Conservation (phyloP, 2,329 filamentous ascomycete species). For the Monosporascus sp. region DNA sequence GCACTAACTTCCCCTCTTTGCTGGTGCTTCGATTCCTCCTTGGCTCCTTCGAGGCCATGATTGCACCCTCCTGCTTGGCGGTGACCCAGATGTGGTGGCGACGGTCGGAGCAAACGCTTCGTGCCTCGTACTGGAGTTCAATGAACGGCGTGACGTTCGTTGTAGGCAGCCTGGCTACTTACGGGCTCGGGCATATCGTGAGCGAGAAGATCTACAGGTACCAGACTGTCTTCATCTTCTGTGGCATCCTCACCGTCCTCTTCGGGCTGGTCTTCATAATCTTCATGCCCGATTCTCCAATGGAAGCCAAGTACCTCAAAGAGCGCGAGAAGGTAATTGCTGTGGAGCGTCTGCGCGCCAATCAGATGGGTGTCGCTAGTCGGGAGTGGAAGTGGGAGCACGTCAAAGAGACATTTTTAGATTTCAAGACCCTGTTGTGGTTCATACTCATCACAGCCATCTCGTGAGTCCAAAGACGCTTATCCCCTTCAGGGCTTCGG, state of each 20-base stretch:
- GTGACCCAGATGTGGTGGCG: constrained; percentile 53
- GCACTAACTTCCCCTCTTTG: constrained; percentile 40
- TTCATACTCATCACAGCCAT: constrained; percentile 55
- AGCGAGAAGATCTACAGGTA: constrained; percentile 40
- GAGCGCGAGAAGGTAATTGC: constrained; percentile 62
- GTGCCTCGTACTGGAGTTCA: constrained; percentile 46
- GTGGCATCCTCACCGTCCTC: constrained; percentile 44
- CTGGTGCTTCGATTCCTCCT: constrained; percentile 39
- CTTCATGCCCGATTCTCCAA: constrained; percentile 60
- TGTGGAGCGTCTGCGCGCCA: constrained; percentile 65
- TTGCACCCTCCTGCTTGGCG: constrained; percentile 45
- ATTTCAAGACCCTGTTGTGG: constrained; percentile 51
- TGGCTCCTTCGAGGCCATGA: constrained; percentile 42
- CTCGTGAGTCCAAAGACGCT: constrained; percentile 50
- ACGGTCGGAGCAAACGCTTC: constrained; percentile 43
- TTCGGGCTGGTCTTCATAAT: constrained; percentile 46
- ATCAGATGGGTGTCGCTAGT: constrained; percentile 70
- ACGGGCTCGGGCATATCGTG: constrained; percentile 43
- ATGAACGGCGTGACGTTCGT: constrained; percentile 52
- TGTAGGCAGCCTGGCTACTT: constrained; percentile 50
- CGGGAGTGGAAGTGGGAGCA: constrained; percentile 67
- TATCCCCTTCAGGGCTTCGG: constrained; percentile 50
- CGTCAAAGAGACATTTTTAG: constrained; percentile 38
- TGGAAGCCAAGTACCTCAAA: constrained; percentile 53
- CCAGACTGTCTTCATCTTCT: constrained; percentile 47